phyloP scores from a whole-genome alignment of 139 green algal species.

The Yamagishiella unicocca region DNA sequence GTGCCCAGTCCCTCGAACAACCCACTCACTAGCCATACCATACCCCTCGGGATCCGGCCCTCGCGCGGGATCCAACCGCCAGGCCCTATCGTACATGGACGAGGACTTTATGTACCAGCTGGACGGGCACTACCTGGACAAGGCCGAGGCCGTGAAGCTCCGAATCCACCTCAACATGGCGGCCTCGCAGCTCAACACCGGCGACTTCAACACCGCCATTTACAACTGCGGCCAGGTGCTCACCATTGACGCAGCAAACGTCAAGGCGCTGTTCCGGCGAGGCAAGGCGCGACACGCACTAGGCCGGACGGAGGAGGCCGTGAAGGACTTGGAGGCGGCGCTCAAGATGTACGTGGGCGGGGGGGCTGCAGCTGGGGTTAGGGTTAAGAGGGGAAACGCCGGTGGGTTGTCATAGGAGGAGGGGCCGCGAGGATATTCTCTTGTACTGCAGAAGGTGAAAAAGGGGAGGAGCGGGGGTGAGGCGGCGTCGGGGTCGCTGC shows the following conservation, averaged over 20 bases:
- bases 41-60: too few relatives aligned
- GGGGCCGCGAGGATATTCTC: too few relatives aligned
- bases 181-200: slow-evolving; percentile 72
- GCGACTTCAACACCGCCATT: slow-evolving; percentile 69
- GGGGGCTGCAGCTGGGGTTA: background rate
- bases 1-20: too few relatives aligned
- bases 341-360: slow-evolving; percentile 49
- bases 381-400: too few relatives aligned
- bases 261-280: slow-evolving; percentile 86
- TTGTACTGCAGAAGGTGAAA: too few relatives aligned
- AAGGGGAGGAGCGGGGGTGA: too few relatives aligned
- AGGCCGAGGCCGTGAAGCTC: slow-evolving; percentile 68
- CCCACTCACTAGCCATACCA: too few relatives aligned
- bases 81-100: slow-evolving; percentile 83
- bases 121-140: slow-evolving; percentile 80
- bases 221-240: slow-evolving; percentile 71
- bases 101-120: slow-evolving; percentile 91
- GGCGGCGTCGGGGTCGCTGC: too few relatives aligned
- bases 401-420: too few relatives aligned
- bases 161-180: slow-evolving; percentile 75
- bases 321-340: slow-evolving; percentile 73
- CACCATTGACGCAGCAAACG: slow-evolving; percentile 52
- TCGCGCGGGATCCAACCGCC: too few relatives aligned
- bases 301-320: slow-evolving; percentile 72
- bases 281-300: slow-evolving; percentile 67